Conservation (phyloP, 306 rosid genomes). For the Cicer bijugum region DNA sequence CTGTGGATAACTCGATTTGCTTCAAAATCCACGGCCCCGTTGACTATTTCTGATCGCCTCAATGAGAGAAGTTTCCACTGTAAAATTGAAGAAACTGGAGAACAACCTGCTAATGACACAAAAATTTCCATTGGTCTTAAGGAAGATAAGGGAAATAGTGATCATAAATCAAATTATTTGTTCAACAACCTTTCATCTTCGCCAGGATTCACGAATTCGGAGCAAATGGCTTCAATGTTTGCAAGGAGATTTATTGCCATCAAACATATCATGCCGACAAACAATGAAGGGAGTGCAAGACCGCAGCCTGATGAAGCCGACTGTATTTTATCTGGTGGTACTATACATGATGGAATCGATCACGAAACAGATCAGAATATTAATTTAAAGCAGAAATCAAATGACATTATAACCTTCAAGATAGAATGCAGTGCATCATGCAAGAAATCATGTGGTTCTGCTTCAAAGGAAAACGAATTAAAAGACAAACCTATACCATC, state of each 20-base stretch:
- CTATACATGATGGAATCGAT: conserved; percentile 39
- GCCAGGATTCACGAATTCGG: conserved; percentile 53
- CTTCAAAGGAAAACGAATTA: conserved; percentile 48
- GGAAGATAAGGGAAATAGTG: conserved; percentile 46
- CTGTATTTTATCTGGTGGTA: conserved; percentile 41
- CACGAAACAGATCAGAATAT: conserved; percentile 42
- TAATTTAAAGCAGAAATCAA: conserved; percentile 45
- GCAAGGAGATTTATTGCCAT: conserved; percentile 71
- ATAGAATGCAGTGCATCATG: conserved; percentile 43
- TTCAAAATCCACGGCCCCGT: conserved; percentile 49
- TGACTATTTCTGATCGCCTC: conserved; percentile 42
- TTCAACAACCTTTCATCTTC: conserved; percentile 44
- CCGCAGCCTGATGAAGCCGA: conserved; percentile 42
- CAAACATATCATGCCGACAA: conserved; percentile 52
- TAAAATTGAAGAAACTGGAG: conserved; percentile 40
- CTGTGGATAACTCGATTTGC: conserved; percentile 80
- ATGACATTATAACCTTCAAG: conserved; percentile 42
- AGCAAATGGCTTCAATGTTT: conserved; percentile 63
- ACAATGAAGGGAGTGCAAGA: conserved; percentile 48
- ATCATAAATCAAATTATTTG: conserved; percentile 46
- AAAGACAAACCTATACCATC: conserved; percentile 51
- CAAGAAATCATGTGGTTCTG: conserved; percentile 47
- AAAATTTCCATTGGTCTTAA: conserved; percentile 44
- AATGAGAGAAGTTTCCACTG: conserved; percentile 35
- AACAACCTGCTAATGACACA: conserved; percentile 41